A percentile compares a stretch with the other conserved stretches of the same genome.
Conservation (phyloP, 306 rosid genomes). For the Corylus avellana region DNA sequence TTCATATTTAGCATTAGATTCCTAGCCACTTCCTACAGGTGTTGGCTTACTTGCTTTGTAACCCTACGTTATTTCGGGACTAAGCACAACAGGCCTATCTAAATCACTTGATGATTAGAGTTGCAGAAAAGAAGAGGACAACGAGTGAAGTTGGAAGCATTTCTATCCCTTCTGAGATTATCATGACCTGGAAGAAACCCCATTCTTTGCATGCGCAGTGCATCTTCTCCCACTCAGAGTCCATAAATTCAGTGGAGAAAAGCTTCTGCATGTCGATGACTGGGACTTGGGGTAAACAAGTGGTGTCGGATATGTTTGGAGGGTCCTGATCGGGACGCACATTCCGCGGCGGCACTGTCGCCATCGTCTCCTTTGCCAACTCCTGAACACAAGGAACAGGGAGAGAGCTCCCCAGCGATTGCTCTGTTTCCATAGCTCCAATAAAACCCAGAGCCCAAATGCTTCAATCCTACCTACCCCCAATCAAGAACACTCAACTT, state of each 20-base stretch:
- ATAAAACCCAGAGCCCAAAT: too few species aligned
- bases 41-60: neutral
- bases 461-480: too few species aligned
- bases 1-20: neutral
- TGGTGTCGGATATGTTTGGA: constrained; percentile 4
- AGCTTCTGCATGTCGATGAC: constrained; percentile 45
- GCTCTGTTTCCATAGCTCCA: neutral
- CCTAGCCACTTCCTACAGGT: neutral
- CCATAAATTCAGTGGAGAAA: constrained; percentile 20
- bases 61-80: neutral
- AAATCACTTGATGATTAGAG: too few species aligned
- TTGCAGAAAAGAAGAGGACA: too few species aligned
- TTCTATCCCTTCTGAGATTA: too few species aligned
- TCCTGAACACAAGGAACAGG: neutral
- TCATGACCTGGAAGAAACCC: constrained; percentile 55
- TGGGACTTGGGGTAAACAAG: constrained; percentile 34
- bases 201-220: constrained; percentile 50
- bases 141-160: too few species aligned
- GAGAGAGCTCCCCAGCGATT: neutral
- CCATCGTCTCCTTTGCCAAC: neutral
- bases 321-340: constrained; percentile 42
- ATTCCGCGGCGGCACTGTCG: constrained; percentile 31
- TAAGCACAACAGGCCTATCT: neutral
- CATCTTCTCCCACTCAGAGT: constrained; percentile 35
- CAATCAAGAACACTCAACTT: too few species aligned